Evolutionary conservation across 768 basidiomycete species (phyloP).

Genomic region (Xerocomus spinulosus): DNA sequence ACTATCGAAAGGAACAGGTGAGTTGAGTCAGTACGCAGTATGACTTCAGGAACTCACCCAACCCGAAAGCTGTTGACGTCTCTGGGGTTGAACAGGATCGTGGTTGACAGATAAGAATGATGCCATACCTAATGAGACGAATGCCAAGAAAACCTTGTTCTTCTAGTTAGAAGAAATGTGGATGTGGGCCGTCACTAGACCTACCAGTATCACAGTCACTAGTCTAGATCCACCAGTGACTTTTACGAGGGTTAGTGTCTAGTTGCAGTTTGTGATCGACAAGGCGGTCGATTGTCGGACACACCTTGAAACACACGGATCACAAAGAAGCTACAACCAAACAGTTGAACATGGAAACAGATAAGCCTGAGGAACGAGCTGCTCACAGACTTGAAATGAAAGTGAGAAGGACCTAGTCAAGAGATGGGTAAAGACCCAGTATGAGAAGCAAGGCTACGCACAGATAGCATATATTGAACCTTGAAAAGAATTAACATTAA

Average conservation of each 20-base stretch:
- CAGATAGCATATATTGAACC: conserved; percentile 26
- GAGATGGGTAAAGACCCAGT: neutral
- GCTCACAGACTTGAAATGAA: conserved; percentile 27
- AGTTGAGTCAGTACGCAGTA: neutral
- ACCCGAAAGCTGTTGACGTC: conserved; percentile 22
- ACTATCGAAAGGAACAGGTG: conserved; percentile 5
- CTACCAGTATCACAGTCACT: conserved; percentile 16
- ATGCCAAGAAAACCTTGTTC: conserved; percentile 16
- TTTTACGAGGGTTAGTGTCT: conserved; percentile 2
- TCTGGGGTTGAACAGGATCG: conserved; percentile 12
- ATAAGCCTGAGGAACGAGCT: neutral
- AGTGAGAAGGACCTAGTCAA: conserved; percentile 21
- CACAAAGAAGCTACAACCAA: conserved; percentile 20
- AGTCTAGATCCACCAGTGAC: conserved; percentile 18
- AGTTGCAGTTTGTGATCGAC: no score
- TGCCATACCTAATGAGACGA: conserved; percentile 20
- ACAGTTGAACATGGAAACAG: neutral
- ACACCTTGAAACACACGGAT: conserved; percentile 24
- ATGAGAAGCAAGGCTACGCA: neutral
- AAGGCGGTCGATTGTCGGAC: neutral
- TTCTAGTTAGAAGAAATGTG: neutral
- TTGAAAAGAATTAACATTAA: conserved; percentile 2
- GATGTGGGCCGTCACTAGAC: neutral
- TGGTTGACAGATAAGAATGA: neutral
- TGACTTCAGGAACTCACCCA: conserved; percentile 17